Percentiles rank a stretch among this genome's conserved stretches.
Evolutionary conservation across 2,329 filamentous ascomycete genomes (phyloP).

Genomic region (Aphanoascus verrucosus): DNA sequence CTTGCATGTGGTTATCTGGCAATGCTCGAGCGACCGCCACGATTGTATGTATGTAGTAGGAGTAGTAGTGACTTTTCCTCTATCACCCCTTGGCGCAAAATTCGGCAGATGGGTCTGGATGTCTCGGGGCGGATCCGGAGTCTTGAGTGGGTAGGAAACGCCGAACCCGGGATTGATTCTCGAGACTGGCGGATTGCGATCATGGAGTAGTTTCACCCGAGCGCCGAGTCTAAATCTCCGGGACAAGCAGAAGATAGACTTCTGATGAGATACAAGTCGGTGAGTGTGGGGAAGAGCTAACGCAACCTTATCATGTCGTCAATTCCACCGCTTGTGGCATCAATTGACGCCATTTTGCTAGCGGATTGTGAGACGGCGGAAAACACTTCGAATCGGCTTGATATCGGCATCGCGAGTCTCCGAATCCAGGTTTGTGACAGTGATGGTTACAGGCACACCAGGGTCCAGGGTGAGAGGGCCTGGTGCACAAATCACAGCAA

Average conservation of each 20-base stretch:
- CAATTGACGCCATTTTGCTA: not conserved
- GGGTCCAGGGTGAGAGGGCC: too few relatives aligned
- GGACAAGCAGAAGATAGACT: not conserved
- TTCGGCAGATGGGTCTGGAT: not conserved
- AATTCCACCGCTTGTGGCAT: not conserved
- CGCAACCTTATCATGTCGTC: not conserved
- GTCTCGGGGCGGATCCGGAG: not conserved
- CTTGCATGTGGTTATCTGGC: too few relatives aligned
- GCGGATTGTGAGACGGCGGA: not conserved
- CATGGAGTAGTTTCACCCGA: not conserved
- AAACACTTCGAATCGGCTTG: not conserved
- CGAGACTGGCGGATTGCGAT: not conserved
- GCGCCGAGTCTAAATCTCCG: constrained; percentile 5
- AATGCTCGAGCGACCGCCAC: too few relatives aligned
- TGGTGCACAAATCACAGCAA: too few relatives aligned
- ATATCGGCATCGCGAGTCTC: too few relatives aligned
- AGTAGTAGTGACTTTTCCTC: not conserved
- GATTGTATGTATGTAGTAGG: too few relatives aligned
- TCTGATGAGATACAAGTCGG: not conserved
- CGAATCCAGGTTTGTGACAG: too few relatives aligned
- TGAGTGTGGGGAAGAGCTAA: constrained; percentile 1
- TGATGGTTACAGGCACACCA: too few relatives aligned
- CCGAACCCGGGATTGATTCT: not conserved
- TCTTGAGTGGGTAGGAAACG: constrained; percentile 3
- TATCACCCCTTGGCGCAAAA: not conserved